Percentiles rank a stretch among this genome's conserved stretches.
phyloP scores from a whole-genome alignment of 1,284 basidiomycete genomes.

The Cutaneotrichosporon sp. region DNA sequence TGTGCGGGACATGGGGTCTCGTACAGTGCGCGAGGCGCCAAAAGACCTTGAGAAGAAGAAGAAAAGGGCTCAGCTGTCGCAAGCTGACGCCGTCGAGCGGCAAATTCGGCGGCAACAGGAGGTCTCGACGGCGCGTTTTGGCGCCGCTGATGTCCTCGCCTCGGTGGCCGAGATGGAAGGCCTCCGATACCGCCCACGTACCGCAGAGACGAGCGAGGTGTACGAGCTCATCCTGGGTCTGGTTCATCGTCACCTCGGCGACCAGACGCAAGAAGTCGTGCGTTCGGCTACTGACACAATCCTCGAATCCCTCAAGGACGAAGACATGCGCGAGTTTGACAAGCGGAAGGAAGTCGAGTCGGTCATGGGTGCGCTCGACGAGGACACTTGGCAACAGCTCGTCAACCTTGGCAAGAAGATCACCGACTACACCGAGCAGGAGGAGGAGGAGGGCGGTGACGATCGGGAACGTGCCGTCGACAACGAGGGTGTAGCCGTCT shows the following conservation, averaged over 20 bases:
- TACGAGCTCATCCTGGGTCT: conserved; percentile 87
- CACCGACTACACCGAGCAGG: conserved; percentile 88
- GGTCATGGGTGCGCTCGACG: conserved; percentile 64
- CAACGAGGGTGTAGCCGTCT: conserved; percentile 84
- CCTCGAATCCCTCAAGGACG: conserved; percentile 84
- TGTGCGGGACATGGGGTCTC: conserved; percentile 87
- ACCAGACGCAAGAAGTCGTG: conserved; percentile 92
- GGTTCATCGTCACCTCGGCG: conserved; percentile 78
- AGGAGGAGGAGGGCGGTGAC: conserved; percentile 76
- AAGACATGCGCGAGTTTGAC: conserved; percentile 90
- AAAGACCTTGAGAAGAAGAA: conserved; percentile 96
- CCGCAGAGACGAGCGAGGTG: conserved; percentile 87
- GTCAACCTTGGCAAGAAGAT: conserved; percentile 89
- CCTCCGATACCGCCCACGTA: conserved; percentile 83
- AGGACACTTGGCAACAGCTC: conserved; percentile 79
- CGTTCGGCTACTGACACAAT: conserved; percentile 89
- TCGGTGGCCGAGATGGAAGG: conserved; percentile 91
- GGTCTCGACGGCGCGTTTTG: conserved; percentile 35
- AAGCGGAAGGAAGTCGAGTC: conserved; percentile 92
- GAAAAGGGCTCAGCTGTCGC: conserved; percentile 63
- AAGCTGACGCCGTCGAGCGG: conserved; percentile 49
- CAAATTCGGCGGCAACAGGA: conserved; percentile 44
- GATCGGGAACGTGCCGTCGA: conserved; percentile 49
- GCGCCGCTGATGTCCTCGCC: conserved; percentile 76
- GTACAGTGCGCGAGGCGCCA: conserved; percentile 73